Evolutionary conservation across 768 basidiomycete genomes (phyloP).

Genomic region (Trametes villosa): DNA sequence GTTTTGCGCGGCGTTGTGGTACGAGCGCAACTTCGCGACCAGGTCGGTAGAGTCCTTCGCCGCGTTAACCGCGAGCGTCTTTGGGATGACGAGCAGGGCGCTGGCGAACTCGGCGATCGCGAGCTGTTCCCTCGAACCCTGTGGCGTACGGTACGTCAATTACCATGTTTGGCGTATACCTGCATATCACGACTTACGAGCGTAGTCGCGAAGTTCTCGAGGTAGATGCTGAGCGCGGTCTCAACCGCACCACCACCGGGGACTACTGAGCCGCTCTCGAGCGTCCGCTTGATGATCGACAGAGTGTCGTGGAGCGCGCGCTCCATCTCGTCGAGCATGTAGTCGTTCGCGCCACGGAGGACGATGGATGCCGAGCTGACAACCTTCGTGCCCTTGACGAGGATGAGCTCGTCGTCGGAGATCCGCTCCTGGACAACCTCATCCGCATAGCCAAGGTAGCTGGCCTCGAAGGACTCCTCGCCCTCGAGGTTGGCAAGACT

Average conservation of each 20-base stretch:
- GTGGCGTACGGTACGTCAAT: constrained; percentile 2
- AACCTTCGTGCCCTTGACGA: constrained; percentile 97
- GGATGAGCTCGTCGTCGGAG: constrained; percentile 96
- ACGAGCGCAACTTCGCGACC: constrained; percentile 94
- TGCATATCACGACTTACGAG: constrained; percentile 59
- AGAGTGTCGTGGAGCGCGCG: constrained; percentile 92
- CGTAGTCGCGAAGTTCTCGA: constrained; percentile 98
- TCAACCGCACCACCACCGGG: constrained; percentile 98
- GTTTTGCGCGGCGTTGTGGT: constrained; percentile 96
- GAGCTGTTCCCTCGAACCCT: constrained; percentile 98
- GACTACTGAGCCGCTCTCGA: constrained; percentile 95
- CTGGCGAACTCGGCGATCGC: constrained; percentile 99
- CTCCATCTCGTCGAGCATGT: constrained; percentile 99
- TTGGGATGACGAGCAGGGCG: constrained; percentile 92
- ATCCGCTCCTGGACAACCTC: constrained; percentile 97
- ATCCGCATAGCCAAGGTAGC: constrained; percentile 88
- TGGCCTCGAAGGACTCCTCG: constrained; percentile 95
- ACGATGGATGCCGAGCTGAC: constrained; percentile 93
- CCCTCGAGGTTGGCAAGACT: constrained; percentile 96
- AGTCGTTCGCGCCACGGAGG: constrained; percentile 96
- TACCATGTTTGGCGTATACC: neutral
- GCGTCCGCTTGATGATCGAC: constrained; percentile 93
- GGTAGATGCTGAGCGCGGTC: constrained; percentile 93
- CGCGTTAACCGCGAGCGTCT: constrained; percentile 95
- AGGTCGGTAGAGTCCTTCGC: constrained; percentile 98